Conservation (phyloP, 176 grass and related monocot genomes). For the Tillandsia leiboldiana region DNA sequence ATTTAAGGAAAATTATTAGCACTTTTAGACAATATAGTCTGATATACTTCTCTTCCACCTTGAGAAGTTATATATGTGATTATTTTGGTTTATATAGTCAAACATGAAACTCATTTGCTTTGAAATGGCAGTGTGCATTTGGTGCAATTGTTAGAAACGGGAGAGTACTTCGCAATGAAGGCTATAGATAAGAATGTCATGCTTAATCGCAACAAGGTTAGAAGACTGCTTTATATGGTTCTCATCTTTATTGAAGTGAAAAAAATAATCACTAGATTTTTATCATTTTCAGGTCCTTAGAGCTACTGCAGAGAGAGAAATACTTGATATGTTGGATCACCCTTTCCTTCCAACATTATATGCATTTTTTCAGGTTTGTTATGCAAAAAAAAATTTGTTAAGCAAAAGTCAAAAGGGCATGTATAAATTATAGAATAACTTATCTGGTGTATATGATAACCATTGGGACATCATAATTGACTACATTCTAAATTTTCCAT, state of each 20-base stretch:
- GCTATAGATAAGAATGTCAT: constrained; percentile 83
- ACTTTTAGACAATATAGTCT: not conserved
- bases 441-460: too few relatives aligned
- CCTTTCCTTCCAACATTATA: constrained; percentile 96
- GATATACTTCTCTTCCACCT: not conserved
- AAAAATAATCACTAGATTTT: not conserved
- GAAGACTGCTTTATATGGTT: constrained; percentile 7
- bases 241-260: not conserved
- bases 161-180: constrained; percentile 91
- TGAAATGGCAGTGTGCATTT: constrained; percentile 69
- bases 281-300: too few relatives aligned
- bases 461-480: too few relatives aligned
- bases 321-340: constrained; percentile 84
- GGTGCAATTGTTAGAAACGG: constrained; percentile 69
- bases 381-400: not conserved
- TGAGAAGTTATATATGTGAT: not conserved
- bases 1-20: not conserved
- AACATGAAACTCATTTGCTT: not conserved
- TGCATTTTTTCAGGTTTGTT: constrained; percentile 83
- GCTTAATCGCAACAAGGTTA: constrained; percentile 94
- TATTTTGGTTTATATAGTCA: not conserved
- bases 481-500: too few relatives aligned
- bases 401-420: not conserved
- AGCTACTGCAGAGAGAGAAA: constrained; percentile 69
- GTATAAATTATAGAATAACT: too few relatives aligned